A percentile compares a stretch with the other conserved stretches of the same genome.
These are phyloP conservation scores for Gaeumannomyces tritici DNA, from an alignment of 2,329 filamentous ascomycete genomes.

Conservation along the genomic window DNA sequence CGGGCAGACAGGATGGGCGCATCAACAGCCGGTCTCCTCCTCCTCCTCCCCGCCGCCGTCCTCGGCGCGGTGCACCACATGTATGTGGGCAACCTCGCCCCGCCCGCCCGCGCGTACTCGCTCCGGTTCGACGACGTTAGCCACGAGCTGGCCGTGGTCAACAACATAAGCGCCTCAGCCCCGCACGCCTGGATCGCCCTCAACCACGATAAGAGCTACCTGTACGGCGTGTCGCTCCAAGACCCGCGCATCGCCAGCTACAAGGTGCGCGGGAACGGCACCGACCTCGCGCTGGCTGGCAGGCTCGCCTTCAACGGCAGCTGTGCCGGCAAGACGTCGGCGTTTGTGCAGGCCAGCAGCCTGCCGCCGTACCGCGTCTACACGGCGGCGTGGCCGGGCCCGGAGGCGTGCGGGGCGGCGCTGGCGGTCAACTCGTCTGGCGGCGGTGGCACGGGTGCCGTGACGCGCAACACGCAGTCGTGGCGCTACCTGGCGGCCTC, in stretches of 20 bases:
- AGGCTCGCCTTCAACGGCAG: slow-evolving; percentile 3
- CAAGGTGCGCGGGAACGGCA: slow-evolving; percentile 5
- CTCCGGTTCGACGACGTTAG: slow-evolving; percentile 56
- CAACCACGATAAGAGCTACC: slow-evolving; percentile 10
- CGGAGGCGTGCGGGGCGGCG: slow-evolving; percentile 11
- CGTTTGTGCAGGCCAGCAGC: slow-evolving; percentile 8
- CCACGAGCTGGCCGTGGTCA: slow-evolving; percentile 46
- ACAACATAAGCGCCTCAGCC: slow-evolving; percentile 24
- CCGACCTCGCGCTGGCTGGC: slow-evolving; percentile 5
- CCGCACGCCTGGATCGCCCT: slow-evolving; percentile 12
- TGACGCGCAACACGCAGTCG: slow-evolving; percentile 4
- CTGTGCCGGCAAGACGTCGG: slow-evolving; percentile 9
- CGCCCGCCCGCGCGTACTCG: slow-evolving; percentile 56
- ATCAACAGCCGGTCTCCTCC: neutral
- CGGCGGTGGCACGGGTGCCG: neutral
- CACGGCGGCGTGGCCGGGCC: slow-evolving; percentile 9
- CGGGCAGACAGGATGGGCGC: neutral
- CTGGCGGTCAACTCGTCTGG: slow-evolving; percentile 8
- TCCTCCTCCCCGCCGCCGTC: neutral
- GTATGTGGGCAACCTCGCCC: slow-evolving; percentile 58
- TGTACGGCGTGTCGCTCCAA: slow-evolving; percentile 10
- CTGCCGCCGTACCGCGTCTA: slow-evolving; percentile 9
- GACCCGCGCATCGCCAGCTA: slow-evolving; percentile 7
- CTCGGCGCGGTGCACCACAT: slow-evolving; percentile 40
- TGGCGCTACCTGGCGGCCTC: slow-evolving; percentile 10